A percentile compares a stretch with the other conserved stretches of the same genome.
phyloP scores from a whole-genome alignment of 306 rosid genomes.

The Castanea sativa region DNA sequence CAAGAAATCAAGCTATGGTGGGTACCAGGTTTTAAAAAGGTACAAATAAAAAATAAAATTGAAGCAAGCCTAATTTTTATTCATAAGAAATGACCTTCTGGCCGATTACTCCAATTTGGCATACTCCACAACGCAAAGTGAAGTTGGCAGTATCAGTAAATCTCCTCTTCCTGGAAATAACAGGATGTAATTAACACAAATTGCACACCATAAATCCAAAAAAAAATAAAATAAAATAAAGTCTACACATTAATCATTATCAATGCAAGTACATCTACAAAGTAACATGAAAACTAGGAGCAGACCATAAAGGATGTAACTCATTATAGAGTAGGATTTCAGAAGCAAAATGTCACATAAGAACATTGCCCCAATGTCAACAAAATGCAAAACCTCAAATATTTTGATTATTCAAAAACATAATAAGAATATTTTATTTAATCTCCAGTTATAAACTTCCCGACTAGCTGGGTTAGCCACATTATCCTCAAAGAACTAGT shows the following conservation, averaged over 20 bases:
- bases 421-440: background rate
- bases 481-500: background rate
- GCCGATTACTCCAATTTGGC: constrained; percentile 93
- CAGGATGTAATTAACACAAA: background rate
- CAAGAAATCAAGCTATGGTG: background rate
- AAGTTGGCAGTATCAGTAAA: constrained; percentile 88
- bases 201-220: constrained; percentile 1
- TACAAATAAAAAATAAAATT: constrained; percentile 1
- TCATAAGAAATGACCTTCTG: constrained; percentile 59
- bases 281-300: background rate
- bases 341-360: background rate
- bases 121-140: constrained; percentile 94
- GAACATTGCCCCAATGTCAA: background rate
- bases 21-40: background rate
- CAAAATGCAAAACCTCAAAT: background rate
- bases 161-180: constrained; percentile 65
- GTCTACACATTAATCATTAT: background rate
- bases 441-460: background rate
- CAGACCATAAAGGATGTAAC: background rate
- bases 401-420: background rate
- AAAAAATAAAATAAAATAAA: too few relatives aligned
- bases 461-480: background rate
- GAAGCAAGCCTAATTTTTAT: background rate
- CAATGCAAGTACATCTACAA: background rate
- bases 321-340: background rate